Conservation (phyloP, 495 filamentous ascomycete genomes). For the Penicillium canescens region DNA sequence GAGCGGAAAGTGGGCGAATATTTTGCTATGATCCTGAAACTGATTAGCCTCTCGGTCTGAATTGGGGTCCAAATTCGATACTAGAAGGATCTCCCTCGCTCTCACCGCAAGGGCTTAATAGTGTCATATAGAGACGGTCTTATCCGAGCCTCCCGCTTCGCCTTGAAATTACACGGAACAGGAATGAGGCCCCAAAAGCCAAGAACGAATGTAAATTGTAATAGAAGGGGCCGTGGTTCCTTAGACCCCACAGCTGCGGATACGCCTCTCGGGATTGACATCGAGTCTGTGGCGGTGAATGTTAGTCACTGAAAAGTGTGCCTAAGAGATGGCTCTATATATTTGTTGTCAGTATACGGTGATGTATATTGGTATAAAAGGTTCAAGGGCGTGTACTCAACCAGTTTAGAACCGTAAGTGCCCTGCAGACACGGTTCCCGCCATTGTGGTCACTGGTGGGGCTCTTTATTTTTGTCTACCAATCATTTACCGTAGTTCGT, state of each 20-base stretch:
- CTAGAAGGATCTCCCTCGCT: background rate
- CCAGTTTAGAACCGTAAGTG: background rate
- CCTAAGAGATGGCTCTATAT: too few relatives aligned
- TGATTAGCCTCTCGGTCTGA: background rate
- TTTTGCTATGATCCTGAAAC: background rate
- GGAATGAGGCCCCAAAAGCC: background rate
- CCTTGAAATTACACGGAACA: background rate
- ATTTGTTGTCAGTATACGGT: background rate
- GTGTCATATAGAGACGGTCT: background rate
- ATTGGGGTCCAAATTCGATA: conserved; percentile 6
- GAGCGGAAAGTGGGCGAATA: background rate
- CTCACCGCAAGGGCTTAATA: background rate
- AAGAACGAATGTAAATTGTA: background rate
- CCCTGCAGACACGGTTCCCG: background rate
- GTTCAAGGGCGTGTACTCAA: background rate
- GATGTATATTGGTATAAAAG: background rate
- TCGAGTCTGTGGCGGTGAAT: too few relatives aligned
- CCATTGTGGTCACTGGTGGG: conserved; percentile 1
- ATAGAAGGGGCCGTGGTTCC: background rate
- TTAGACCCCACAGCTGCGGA: background rate
- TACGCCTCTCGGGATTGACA: background rate
- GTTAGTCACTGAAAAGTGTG: too few relatives aligned
- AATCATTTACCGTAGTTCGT: background rate
- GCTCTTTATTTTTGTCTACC: background rate
- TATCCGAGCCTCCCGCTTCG: too few relatives aligned